Conservation (phyloP, 2,329 filamentous ascomycete genomes). For the Magnaporthales sp. region DNA sequence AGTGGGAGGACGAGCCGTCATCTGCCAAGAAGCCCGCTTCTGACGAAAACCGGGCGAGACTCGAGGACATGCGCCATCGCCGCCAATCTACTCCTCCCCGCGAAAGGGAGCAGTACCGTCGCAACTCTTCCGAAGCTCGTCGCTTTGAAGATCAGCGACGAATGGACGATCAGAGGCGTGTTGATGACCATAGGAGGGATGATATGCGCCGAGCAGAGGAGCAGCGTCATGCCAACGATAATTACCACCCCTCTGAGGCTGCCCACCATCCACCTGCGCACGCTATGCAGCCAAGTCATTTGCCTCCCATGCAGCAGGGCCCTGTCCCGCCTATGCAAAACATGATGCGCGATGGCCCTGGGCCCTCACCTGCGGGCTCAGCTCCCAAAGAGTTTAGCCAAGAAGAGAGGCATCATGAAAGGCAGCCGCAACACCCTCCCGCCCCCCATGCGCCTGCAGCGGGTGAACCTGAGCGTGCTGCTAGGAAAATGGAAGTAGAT, state of each 20-base stretch:
- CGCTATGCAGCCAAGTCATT: slow-evolving; percentile 41
- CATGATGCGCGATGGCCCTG: slow-evolving; percentile 40
- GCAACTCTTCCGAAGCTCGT: slow-evolving; percentile 66
- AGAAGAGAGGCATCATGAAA: slow-evolving; percentile 42
- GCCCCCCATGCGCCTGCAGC: slow-evolving; percentile 36
- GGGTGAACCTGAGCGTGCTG: slow-evolving; percentile 73
- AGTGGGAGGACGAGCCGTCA: slow-evolving; percentile 81
- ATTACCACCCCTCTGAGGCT: slow-evolving; percentile 86
- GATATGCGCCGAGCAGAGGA: slow-evolving; percentile 45
- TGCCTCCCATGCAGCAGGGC: slow-evolving; percentile 56
- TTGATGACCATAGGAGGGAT: slow-evolving; percentile 53
- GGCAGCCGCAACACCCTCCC: slow-evolving; percentile 3
- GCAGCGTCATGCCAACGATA: slow-evolving; percentile 64
- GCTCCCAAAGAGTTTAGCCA: slow-evolving; percentile 39
- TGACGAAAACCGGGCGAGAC: slow-evolving; percentile 76
- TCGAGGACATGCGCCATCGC: slow-evolving; percentile 77
- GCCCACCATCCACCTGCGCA: slow-evolving; percentile 72
- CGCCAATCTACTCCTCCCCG: slow-evolving; percentile 67
- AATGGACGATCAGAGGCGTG: slow-evolving; percentile 43
- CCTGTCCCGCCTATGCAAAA: slow-evolving; percentile 36
- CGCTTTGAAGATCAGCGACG: slow-evolving; percentile 57
- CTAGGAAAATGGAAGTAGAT: slow-evolving; percentile 92
- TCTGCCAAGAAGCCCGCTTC: slow-evolving; percentile 73
- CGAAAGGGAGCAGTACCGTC: slow-evolving; percentile 61
- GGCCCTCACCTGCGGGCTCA: slow-evolving; percentile 24